phyloP scores from a whole-genome alignment of 1,284 basidiomycete species.

The Malassezia sp. region DNA sequence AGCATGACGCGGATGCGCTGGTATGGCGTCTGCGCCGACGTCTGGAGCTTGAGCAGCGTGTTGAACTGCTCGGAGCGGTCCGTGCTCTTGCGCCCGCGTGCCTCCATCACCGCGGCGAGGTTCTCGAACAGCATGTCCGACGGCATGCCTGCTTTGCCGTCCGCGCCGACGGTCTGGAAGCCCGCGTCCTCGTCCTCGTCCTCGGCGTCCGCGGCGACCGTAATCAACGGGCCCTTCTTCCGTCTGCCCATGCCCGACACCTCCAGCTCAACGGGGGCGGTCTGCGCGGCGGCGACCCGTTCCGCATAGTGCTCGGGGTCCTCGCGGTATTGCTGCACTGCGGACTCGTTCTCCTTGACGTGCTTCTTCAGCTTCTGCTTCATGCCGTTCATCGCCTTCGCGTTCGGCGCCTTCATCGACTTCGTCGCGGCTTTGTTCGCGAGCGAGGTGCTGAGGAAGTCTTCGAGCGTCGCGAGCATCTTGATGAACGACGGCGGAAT shows the following conservation, averaged over 20 bases:
- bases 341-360: constrained; percentile 73
- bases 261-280: background rate
- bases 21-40: constrained; percentile 68
- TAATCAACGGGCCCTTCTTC: constrained; percentile 48
- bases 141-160: constrained; percentile 75
- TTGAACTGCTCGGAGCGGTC: constrained; percentile 89
- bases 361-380: constrained; percentile 94
- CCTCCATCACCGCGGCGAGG: constrained; percentile 80
- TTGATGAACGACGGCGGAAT: constrained; percentile 78
- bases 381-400: constrained; percentile 86
- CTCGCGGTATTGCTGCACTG: constrained; percentile 71
- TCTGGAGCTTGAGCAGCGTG: constrained; percentile 75
- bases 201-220: constrained; percentile 52
- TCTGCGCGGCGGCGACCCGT: constrained; percentile 55
- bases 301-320: constrained; percentile 75
- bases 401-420: constrained; percentile 92
- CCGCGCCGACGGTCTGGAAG: constrained; percentile 84
- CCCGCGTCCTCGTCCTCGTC: constrained; percentile 49
- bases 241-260: constrained; percentile 51
- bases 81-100: constrained; percentile 92
- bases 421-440: constrained; percentile 72
- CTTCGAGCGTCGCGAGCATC: constrained; percentile 65
- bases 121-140: constrained; percentile 86
- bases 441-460: constrained; percentile 61
- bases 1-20: constrained; percentile 88